Evolutionary conservation across 2,329 filamentous ascomycete species (phyloP).

Genomic region (Cladophialophora carrionii): DNA sequence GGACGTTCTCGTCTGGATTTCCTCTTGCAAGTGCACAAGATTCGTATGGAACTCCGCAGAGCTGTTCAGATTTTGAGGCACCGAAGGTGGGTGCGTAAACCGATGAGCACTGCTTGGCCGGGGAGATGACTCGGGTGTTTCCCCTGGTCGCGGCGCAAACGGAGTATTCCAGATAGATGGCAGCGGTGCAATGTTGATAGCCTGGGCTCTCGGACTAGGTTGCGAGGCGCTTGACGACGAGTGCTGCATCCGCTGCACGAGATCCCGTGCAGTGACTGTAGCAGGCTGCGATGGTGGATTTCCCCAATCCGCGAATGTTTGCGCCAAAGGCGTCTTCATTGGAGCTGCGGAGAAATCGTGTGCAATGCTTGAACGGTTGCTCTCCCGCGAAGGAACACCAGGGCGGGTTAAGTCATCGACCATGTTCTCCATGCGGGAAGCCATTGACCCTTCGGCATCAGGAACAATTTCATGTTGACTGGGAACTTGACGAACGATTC

Average conservation of each 20-base stretch:
- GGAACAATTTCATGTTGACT: slow-evolving; percentile 27
- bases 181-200: slow-evolving; percentile 37
- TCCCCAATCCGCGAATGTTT: slow-evolving; percentile 11
- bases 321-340: slow-evolving; percentile 16
- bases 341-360: not conserved
- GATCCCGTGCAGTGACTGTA: slow-evolving; percentile 29
- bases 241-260: slow-evolving; percentile 32
- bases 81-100: not conserved
- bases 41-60: slow-evolving; percentile 23
- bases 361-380: not conserved
- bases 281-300: slow-evolving; percentile 8
- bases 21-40: slow-evolving; percentile 21
- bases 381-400: slow-evolving; percentile 43
- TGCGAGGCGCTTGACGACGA: slow-evolving; percentile 25
- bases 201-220: slow-evolving; percentile 15
- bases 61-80: slow-evolving; percentile 12
- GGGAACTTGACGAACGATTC: not conserved
- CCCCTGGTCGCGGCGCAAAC: slow-evolving; percentile 51
- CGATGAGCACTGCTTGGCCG: slow-evolving; percentile 40
- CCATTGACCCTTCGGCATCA: slow-evolving; percentile 41
- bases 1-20: slow-evolving; percentile 33
- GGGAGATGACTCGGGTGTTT: slow-evolving; percentile 46
- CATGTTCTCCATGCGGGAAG: slow-evolving; percentile 57
- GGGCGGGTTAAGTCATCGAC: slow-evolving; percentile 59
- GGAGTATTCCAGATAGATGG: slow-evolving; percentile 53